Conservation (phyloP, 805 yeast species). For the Starmerella davenportii region DNA sequence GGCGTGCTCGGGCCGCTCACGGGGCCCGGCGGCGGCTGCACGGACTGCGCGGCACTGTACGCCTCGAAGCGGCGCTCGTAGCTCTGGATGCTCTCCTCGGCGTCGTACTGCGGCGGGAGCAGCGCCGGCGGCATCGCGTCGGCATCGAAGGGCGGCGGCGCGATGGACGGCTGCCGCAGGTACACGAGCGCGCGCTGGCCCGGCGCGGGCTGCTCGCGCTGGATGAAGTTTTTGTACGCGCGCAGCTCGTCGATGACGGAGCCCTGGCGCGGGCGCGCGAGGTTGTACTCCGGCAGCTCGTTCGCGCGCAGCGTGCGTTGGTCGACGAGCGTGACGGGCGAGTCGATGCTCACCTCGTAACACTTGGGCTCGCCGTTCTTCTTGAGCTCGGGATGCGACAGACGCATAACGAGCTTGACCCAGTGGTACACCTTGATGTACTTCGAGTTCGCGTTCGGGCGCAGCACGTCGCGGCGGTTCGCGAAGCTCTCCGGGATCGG, state of each 20-base stretch:
- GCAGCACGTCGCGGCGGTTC: slow-evolving; percentile 36
- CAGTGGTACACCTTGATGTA: slow-evolving; percentile 85
- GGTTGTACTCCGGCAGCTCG: slow-evolving; percentile 24
- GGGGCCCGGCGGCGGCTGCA: neutral
- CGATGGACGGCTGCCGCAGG: slow-evolving; percentile 35
- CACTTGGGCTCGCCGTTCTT: slow-evolving; percentile 51
- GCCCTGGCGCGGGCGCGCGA: neutral
- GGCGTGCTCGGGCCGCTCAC: slow-evolving; percentile 6
- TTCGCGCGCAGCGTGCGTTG: slow-evolving; percentile 31
- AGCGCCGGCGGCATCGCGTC: slow-evolving; percentile 26
- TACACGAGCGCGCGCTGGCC: slow-evolving; percentile 33
- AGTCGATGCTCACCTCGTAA: slow-evolving; percentile 85
- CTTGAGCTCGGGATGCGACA: slow-evolving; percentile 44
- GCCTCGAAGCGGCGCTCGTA: slow-evolving; percentile 15
- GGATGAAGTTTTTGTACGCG: slow-evolving; percentile 15
- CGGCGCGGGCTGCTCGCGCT: slow-evolving; percentile 1
- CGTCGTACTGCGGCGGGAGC: slow-evolving; percentile 19
- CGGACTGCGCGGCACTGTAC: slow-evolving; percentile 2
- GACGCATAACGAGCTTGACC: slow-evolving; percentile 73
- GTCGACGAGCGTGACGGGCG: slow-evolving; percentile 73
- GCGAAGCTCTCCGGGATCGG: slow-evolving; percentile 56
- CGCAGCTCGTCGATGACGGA: slow-evolving; percentile 9
- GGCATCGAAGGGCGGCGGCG: slow-evolving; percentile 48
- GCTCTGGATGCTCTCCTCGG: slow-evolving; percentile 7
- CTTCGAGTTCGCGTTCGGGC: slow-evolving; percentile 70